Evolutionary conservation across 306 rosid species (phyloP), one percentile per base, ranked within the genome.

Genomic region (Acacia confusa): DNA sequence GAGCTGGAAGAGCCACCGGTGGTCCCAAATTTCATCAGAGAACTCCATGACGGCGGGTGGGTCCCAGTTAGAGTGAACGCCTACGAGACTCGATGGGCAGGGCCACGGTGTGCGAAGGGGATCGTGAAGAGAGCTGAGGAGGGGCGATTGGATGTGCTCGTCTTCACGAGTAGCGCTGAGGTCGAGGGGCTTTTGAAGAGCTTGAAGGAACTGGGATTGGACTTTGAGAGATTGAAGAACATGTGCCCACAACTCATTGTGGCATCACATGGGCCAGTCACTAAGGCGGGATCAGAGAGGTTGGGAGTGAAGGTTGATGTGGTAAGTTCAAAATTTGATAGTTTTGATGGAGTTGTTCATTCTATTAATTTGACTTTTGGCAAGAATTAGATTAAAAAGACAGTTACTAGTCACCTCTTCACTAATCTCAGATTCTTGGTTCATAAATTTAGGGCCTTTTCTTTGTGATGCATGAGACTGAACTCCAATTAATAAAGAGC

Each of bases 131-230:
- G 79, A 65, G 70, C 85, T 3, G 82, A 80, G 81, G 80, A 80
- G 36, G 87, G 87, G 17, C 74, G 70, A 55, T 78, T 94, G 87
- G 87, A 83, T 81, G 95, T 85, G n/a, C 19, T 94, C 1, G 88
- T 92, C 82, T 92, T 94, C 53, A 92, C 98, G 7, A 92, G 97
- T 83, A 94, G 83, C 15, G 94, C 95, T 40, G 97, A 94, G 87
- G 97, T 94, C 81, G 97, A 94, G 82, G 98, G 97, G 14, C 27
- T 94, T 82, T 80, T 92, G 66, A 92, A 89, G 84, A 88, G 97
- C 78, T 55, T 94, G 80, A 82, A 63, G 70, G 88, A 82, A 73
- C 61, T 90, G 50, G 94, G 95, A 55, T 43, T 87, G 88, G 85
- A 84, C n/a, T 87, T 87, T 83, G 79, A 19, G 79, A 86, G 82